Evolutionary conservation across 139 green algal genomes (phyloP).

Genomic region (Deuterostichococcus epilithicus): DNA sequence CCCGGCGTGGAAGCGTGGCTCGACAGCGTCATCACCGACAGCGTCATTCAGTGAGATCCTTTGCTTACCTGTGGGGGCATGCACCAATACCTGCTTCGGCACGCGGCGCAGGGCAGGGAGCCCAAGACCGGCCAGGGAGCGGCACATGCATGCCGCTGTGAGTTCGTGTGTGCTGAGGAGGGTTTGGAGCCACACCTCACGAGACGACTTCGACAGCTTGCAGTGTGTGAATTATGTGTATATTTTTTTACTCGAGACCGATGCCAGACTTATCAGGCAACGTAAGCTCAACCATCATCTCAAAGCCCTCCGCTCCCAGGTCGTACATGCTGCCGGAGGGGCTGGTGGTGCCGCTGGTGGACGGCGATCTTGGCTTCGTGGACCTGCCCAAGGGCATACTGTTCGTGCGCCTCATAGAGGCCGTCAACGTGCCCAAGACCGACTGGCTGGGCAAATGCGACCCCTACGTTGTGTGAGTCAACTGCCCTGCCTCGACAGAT

Average conservation of each 20-base stretch:
- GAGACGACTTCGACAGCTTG: too few species aligned
- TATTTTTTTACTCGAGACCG: too few species aligned
- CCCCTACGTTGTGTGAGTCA: slow-evolving; percentile 22
- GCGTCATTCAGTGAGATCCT: slow-evolving; percentile 3
- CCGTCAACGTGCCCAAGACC: slow-evolving; percentile 20
- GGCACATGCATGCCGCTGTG: too few species aligned
- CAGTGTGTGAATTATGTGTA: too few species aligned
- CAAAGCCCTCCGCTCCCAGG: too few species aligned
- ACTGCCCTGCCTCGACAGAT: too few species aligned
- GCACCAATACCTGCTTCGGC: not conserved
- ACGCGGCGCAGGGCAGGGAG: too few species aligned
- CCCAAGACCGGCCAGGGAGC: too few species aligned
- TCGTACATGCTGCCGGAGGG: not conserved
- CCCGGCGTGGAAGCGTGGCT: slow-evolving; percentile 45
- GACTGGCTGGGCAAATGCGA: slow-evolving; percentile 14
- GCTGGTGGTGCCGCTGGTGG: not conserved
- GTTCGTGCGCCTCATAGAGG: slow-evolving; percentile 25
- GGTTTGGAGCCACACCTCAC: too few species aligned
- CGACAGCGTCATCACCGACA: slow-evolving; percentile 26
- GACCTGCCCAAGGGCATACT: slow-evolving; percentile 17
- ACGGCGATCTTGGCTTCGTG: not conserved
- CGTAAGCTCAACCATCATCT: too few species aligned
- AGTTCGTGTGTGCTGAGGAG: too few species aligned
- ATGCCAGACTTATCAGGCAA: too few species aligned
- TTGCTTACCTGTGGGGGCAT: not conserved